Conservation (phyloP, 2,329 filamentous ascomycete genomes). For the Pezicula radicicola region DNA sequence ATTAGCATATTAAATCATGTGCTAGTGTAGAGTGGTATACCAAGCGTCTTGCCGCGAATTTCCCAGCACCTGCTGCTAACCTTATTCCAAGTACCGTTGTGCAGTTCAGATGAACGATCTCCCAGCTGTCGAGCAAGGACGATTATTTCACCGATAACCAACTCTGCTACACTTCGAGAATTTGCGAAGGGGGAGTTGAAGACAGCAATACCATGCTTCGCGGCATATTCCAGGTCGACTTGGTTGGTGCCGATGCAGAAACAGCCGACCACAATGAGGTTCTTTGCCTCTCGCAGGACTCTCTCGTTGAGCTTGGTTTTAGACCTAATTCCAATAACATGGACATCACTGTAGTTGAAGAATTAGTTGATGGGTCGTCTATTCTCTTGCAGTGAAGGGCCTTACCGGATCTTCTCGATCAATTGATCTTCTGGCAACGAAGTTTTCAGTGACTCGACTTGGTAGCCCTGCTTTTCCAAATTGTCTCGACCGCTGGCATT, state of each 20-base stretch:
- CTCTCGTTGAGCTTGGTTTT: constrained; percentile 92
- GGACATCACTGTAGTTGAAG: constrained; percentile 66
- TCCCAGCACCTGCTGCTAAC: constrained; percentile 97
- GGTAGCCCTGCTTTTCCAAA: constrained; percentile 82
- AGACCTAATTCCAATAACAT: constrained; percentile 96
- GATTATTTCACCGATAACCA: constrained; percentile 94
- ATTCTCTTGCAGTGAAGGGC: constrained; percentile 9
- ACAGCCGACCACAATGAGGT: constrained; percentile 92
- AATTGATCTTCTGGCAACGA: constrained; percentile 90
- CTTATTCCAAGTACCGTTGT: constrained; percentile 96
- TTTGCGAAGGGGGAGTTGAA: constrained; percentile 99
- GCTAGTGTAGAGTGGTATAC: constrained; percentile 37
- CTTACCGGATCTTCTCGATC: constrained; percentile 92
- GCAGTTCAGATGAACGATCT: constrained; percentile 92
- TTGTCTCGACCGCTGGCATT: constrained; percentile 88
- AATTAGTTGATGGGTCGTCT: constrained; percentile 13
- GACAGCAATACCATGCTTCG: constrained; percentile 84
- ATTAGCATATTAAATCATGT: not conserved
- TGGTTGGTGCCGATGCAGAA: constrained; percentile 99
- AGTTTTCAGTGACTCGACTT: constrained; percentile 87
- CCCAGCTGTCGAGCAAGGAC: constrained; percentile 85
- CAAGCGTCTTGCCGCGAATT: constrained; percentile 93
- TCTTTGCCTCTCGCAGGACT: constrained; percentile 85
- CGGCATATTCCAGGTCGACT: constrained; percentile 82
- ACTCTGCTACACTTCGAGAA: constrained; percentile 92